These are phyloP conservation scores for Artemisia tridentata DNA, from an alignment of 129 eudicot species.

Conservation along the genomic window DNA sequence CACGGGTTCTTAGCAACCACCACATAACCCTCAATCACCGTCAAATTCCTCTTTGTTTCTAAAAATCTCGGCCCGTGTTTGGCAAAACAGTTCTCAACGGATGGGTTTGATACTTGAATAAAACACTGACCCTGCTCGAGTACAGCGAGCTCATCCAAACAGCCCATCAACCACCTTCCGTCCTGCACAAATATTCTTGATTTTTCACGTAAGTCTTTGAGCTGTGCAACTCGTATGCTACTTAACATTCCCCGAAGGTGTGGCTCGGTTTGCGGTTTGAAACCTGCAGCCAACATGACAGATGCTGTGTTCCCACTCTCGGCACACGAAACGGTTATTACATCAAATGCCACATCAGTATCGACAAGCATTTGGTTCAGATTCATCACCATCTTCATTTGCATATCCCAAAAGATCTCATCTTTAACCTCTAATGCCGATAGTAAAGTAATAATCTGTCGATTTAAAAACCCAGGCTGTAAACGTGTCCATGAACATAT, in stretches of 20 bases:
- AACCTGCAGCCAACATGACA: slow-evolving; percentile 9
- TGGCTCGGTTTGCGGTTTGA: slow-evolving; percentile 3
- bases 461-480: neutral
- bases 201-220: neutral
- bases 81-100: slow-evolving; percentile 2
- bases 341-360: neutral
- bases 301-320: slow-evolving; percentile 3
- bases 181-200: slow-evolving; percentile 6
- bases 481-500: slow-evolving; percentile 6
- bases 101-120: slow-evolving; percentile 7
- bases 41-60: neutral
- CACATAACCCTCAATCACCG: slow-evolving; percentile 3
- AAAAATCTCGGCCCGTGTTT: neutral
- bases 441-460: neutral
- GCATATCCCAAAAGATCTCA: slow-evolving; percentile 9
- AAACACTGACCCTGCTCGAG: slow-evolving; percentile 7
- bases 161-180: slow-evolving; percentile 12
- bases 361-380: neutral
- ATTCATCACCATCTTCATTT: neutral
- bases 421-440: neutral
- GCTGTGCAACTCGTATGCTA: neutral
- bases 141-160: slow-evolving; percentile 2
- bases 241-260: slow-evolving; percentile 3
- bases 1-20: slow-evolving; percentile 8
- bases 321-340: neutral